Conservation (phyloP, 164 flowering plant species). For the Paratinospora sagittata region DNA sequence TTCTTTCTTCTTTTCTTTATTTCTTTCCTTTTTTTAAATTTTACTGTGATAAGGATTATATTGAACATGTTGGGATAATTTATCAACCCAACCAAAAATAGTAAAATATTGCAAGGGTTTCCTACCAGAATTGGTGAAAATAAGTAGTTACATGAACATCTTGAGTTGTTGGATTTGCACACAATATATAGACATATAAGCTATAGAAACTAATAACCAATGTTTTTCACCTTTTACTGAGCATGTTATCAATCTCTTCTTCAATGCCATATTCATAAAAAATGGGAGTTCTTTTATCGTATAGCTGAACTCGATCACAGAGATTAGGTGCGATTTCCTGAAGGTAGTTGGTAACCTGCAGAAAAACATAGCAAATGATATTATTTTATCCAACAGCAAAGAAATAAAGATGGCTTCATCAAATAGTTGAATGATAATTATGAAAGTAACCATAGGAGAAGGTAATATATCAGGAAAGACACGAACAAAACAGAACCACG, state of each 20-base stretch:
- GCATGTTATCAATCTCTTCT: slow-evolving; percentile 79
- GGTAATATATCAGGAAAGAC: too few species aligned
- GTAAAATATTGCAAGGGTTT: neutral
- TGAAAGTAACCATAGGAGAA: too few species aligned
- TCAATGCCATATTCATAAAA: slow-evolving; percentile 85
- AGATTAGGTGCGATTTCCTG: slow-evolving; percentile 94
- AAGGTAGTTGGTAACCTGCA: slow-evolving; percentile 88
- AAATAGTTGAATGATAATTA: too few species aligned
- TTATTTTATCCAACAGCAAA: neutral
- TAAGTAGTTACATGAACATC: neutral
- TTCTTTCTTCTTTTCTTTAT: too few species aligned
- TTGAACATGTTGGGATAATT: too few species aligned
- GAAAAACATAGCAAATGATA: slow-evolving; percentile 4
- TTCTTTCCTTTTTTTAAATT: too few species aligned
- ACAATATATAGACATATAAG: neutral
- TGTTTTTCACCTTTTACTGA: slow-evolving; percentile 71
- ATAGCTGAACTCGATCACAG: slow-evolving; percentile 75
- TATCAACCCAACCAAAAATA: neutral
- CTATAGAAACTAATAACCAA: neutral
- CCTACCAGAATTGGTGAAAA: too few species aligned
- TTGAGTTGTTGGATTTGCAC: neutral
- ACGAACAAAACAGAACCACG: too few species aligned
- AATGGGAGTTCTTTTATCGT: slow-evolving; percentile 66
- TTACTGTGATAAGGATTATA: too few species aligned
- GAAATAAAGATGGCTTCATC: neutral